Evolutionary conservation across 805 yeast species (phyloP).

Genomic region (Metschnikowia continentalis): DNA sequence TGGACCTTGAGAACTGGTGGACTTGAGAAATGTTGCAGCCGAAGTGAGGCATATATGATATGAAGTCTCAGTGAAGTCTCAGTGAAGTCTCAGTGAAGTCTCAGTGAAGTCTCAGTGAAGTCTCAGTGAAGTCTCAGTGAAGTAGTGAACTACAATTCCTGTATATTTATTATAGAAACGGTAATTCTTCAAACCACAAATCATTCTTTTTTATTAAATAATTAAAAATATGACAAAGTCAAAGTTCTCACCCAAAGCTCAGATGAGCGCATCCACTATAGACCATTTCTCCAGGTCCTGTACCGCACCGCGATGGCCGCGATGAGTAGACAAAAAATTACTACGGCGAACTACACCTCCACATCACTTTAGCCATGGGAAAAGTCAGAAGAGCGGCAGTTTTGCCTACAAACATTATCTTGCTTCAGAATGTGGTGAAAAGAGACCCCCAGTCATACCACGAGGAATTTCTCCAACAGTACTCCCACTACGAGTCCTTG

Average conservation of each 20-base stretch:
- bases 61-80: too few species aligned
- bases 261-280: not conserved
- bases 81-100: too few species aligned
- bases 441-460: conserved; percentile 92
- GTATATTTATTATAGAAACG: too few species aligned
- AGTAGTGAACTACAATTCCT: too few species aligned
- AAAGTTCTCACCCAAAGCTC: too few species aligned
- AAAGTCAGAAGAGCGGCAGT: conserved; percentile 88
- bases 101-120: too few species aligned
- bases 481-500: conserved; percentile 85
- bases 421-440: conserved; percentile 86
- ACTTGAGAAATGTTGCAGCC: not conserved
- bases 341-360: not conserved
- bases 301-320: conserved; percentile 9
- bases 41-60: too few species aligned
- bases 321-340: conserved; percentile 11
- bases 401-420: conserved; percentile 85
- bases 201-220: too few species aligned
- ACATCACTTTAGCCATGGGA: conserved; percentile 51
- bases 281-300: conserved; percentile 2
- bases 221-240: too few species aligned
- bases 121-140: too few species aligned
- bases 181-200: too few species aligned
- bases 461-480: conserved; percentile 92
- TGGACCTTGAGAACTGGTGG: too few species aligned